phyloP scores from a whole-genome alignment of 257 asterid species.

The Primulina huaijiensis region DNA sequence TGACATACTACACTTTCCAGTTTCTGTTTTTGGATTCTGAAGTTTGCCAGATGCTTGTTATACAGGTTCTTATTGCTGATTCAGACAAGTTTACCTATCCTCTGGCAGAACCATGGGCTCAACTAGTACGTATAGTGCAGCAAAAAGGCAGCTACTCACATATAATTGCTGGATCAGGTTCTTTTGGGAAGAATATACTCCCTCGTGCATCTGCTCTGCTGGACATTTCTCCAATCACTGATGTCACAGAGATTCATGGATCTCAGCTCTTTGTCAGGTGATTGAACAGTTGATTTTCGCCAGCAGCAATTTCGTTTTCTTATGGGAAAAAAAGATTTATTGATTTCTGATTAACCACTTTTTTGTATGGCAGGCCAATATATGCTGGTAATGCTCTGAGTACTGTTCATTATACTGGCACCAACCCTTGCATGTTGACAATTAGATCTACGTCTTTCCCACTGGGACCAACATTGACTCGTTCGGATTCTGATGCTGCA shows the following conservation, averaged over 20 bases:
- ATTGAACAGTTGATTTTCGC: conserved; percentile 12
- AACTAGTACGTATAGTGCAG: conserved; percentile 70
- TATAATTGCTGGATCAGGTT: conserved; percentile 72
- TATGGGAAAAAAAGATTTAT: conserved; percentile 5
- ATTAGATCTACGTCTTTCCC: conserved; percentile 89
- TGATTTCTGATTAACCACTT: conserved; percentile 21
- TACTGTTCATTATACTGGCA: conserved; percentile 78
- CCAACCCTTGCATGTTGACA: conserved; percentile 88
- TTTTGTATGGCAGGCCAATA: conserved; percentile 67
- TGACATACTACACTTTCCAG: not conserved
- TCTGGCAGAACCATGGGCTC: conserved; percentile 94
- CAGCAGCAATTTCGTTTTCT: conserved; percentile 18
- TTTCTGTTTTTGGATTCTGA: conserved; percentile 1
- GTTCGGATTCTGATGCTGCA: conserved; percentile 48
- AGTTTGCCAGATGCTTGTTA: conserved; percentile 15
- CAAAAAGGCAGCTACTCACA: conserved; percentile 76
- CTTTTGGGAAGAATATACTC: conserved; percentile 87
- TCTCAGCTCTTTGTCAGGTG: conserved; percentile 81
- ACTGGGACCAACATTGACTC: conserved; percentile 28
- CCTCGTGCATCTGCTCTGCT: conserved; percentile 98
- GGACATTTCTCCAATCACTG: conserved; percentile 93
- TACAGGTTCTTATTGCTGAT: conserved; percentile 87
- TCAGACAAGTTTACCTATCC: conserved; percentile 71
- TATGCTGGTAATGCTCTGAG: conserved; percentile 98
- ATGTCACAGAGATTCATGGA: conserved; percentile 62